Evolutionary conservation across 1,139 yeast genomes (phyloP), one percentile per base, ranked within the genome.

Genomic region (Kurtzmaniella quercitrusa): DNA sequence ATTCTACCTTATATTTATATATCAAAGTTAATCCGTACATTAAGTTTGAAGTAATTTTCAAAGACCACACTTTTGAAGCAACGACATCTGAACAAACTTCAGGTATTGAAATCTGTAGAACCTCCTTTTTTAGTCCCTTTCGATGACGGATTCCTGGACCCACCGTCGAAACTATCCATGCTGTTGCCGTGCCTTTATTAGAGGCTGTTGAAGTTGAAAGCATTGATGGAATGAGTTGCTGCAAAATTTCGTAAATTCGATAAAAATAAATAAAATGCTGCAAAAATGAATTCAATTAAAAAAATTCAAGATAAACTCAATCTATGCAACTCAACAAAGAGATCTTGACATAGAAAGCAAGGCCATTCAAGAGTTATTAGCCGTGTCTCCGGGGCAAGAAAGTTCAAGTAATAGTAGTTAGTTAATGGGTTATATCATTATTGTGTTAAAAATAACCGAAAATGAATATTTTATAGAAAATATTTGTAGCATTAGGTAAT

Each of bases 1-100:
- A 75, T 3, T 70, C 70, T 0, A 75, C 68, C 53, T 81, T 77
- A 38, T 75, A 73, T 46, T 67, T 73, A 56, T 77, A 81, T 27
- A 79, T 69, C 36, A 82, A 55, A 0, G 84, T 67, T 2, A 81
- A 69, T 0, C 90, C 90, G 50, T 76, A 73, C 47, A 83, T 58
- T 19, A 83, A 58, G 44, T 65, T 75, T 0, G 86, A 77, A 0
- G 75, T 64, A 23, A 72, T 63, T 31, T 83, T 58, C 23, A 81
- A 65, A 1, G 73, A 65, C 18, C 65, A 51, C n/a, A n/a, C n/a
- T 1, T 65, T 58, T 1, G 55, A 46, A 2, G 56, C 45, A 6
- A 60, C 54, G 37, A 77, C 60, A 5, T 60, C 60, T 1, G 51
- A 48, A 50, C 84, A 78, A 0, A 74, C 64, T 9, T 62, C 56